phyloP scores from a whole-genome alignment of 2,329 filamentous ascomycete species.

The Paracorniculantispora psalliotae region DNA sequence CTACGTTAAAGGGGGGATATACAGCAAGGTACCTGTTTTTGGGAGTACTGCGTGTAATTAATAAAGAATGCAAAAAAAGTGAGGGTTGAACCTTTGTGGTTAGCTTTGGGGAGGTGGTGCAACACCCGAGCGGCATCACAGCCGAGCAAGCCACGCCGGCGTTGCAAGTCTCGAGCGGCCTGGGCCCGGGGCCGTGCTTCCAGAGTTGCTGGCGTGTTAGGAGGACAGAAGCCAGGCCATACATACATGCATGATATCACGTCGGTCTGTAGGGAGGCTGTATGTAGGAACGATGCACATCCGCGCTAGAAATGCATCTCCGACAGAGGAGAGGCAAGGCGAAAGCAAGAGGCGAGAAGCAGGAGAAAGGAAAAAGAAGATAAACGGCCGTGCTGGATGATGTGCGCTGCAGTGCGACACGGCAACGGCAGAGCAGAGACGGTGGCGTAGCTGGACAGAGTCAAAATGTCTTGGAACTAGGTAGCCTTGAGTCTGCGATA shows the following conservation, averaged over 20 bases:
- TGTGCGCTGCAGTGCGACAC: background rate
- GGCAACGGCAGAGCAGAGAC: background rate
- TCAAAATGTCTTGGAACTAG: background rate
- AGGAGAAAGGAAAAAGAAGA: background rate
- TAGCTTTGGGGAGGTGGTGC: background rate
- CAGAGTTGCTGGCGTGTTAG: background rate
- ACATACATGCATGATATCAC: background rate
- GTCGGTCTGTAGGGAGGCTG: background rate
- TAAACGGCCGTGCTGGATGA: background rate
- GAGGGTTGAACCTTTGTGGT: background rate
- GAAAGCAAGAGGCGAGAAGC: background rate
- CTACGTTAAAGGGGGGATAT: background rate
- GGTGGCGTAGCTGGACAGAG: slow-evolving; percentile 1
- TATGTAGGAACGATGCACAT: background rate
- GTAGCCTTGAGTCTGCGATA: background rate
- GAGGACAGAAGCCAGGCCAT: no score
- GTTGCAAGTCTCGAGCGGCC: slow-evolving; percentile 6
- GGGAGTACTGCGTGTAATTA: background rate
- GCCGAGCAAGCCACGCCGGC: background rate
- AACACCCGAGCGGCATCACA: slow-evolving; percentile 1
- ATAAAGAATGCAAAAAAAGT: background rate
- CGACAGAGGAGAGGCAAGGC: background rate
- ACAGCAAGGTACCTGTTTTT: background rate
- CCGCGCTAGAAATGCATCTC: background rate
- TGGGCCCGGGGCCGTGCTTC: background rate